These are phyloP conservation scores for Arthrobotrys iridis DNA, from an alignment of 2,329 filamentous ascomycete genomes.

Conservation along the genomic window DNA sequence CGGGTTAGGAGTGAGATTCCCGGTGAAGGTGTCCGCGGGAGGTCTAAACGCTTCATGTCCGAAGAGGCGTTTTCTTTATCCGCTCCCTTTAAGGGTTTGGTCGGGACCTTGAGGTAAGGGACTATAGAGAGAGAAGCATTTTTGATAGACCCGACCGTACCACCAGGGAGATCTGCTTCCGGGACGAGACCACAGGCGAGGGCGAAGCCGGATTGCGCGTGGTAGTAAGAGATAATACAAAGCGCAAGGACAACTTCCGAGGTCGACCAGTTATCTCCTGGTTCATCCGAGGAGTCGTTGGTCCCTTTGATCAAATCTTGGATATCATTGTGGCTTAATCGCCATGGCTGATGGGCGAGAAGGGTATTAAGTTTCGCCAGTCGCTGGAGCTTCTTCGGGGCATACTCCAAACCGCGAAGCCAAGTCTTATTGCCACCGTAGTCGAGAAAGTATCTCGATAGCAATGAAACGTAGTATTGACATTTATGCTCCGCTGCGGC, in stretches of 20 bases:
- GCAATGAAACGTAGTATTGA: constrained; percentile 57
- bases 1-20: constrained; percentile 53
- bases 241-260: constrained; percentile 57
- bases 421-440: constrained; percentile 56
- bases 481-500: constrained; percentile 57
- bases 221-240: constrained; percentile 57
- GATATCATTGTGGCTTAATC: constrained; percentile 54
- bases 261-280: constrained; percentile 56
- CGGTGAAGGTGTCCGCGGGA: constrained; percentile 49
- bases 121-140: constrained; percentile 51
- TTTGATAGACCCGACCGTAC: constrained; percentile 55
- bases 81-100: constrained; percentile 13
- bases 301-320: constrained; percentile 56
- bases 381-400: constrained; percentile 56
- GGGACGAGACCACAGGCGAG: constrained; percentile 56
- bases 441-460: constrained; percentile 57
- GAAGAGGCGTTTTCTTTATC: constrained; percentile 43
- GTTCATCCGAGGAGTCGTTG: constrained; percentile 26
- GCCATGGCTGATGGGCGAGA: constrained; percentile 57
- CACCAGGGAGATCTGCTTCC: constrained; percentile 56
- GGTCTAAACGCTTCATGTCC: constrained; percentile 43
- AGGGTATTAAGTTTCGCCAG: constrained; percentile 56
- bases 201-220: constrained; percentile 56
- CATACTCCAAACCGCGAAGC: constrained; percentile 56
- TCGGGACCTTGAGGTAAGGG: constrained; percentile 32